These are phyloP conservation scores for Apophysomyces elegans DNA, from an alignment of 371 early-diverging fungal genomes.

Conservation along the genomic window DNA sequence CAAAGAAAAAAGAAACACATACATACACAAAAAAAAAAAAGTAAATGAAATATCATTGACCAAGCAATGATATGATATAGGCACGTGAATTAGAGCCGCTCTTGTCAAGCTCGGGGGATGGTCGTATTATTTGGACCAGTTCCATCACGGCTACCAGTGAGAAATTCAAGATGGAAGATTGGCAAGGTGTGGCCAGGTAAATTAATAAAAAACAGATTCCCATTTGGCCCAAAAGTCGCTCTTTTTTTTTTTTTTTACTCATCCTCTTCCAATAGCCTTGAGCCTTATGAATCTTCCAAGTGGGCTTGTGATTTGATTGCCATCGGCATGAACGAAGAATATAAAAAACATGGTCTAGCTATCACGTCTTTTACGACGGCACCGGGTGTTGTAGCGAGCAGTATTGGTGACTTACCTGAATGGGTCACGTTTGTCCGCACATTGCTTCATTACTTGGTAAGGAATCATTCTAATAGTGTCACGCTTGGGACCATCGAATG, in stretches of 20 bases:
- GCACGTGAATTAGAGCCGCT: conserved; percentile 61
- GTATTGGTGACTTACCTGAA: conserved; percentile 58
- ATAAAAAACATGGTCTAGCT: conserved; percentile 27
- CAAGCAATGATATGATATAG: conserved; percentile 23
- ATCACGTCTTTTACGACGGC: conserved; percentile 61
- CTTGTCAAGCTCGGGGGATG: conserved; percentile 50
- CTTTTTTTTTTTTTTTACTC: neutral
- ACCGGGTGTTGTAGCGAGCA: conserved; percentile 75
- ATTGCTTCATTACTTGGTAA: conserved; percentile 51
- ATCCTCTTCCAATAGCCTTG: conserved; percentile 21
- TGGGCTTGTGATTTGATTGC: conserved; percentile 72
- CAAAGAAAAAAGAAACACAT: neutral
- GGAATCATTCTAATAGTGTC: neutral
- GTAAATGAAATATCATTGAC: too few species aligned
- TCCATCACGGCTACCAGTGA: conserved; percentile 66
- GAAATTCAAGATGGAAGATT: conserved; percentile 64
- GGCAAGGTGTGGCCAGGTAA: conserved; percentile 71
- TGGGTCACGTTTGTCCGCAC: conserved; percentile 50
- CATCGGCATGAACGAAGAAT: conserved; percentile 54
- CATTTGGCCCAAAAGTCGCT: neutral
- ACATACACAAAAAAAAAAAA: too few species aligned
- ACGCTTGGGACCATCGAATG: too few species aligned
- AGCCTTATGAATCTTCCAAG: conserved; percentile 83
- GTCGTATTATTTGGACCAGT: conserved; percentile 86
- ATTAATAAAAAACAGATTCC: neutral